phyloP scores from a whole-genome alignment of 176 grass and related monocot species.

The Coix lacrymajobi region DNA sequence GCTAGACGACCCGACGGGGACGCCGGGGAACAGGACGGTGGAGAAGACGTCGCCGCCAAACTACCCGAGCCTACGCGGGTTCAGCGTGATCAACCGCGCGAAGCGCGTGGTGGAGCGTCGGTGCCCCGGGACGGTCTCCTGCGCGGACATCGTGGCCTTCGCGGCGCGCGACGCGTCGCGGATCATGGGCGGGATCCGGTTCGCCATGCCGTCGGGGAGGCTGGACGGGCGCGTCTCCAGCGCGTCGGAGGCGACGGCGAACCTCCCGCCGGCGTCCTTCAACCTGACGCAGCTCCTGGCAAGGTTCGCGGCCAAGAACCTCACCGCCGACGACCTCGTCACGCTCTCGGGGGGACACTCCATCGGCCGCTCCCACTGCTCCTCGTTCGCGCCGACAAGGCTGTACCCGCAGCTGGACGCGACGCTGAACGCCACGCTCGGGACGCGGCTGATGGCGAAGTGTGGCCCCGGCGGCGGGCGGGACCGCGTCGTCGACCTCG shows the following conservation, averaged over 20 bases:
- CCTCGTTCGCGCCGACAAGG: conserved; percentile 7
- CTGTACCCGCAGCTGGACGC: conserved; percentile 47
- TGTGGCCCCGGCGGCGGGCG: conserved; percentile 26
- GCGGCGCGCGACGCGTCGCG: conserved; percentile 49
- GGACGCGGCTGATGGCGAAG: not conserved
- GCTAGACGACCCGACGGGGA: conserved; percentile 31
- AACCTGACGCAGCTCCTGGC: conserved; percentile 38
- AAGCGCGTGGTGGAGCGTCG: conserved; percentile 49
- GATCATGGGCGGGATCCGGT: conserved; percentile 44
- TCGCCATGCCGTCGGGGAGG: conserved; percentile 51
- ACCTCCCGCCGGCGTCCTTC: conserved; percentile 14
- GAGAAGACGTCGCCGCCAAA: conserved; percentile 44
- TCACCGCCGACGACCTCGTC: conserved; percentile 51
- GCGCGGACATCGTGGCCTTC: conserved; percentile 63
- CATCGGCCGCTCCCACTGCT: conserved; percentile 66
- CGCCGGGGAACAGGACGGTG: conserved; percentile 10
- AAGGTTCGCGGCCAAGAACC: conserved; percentile 47
- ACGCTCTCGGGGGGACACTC: conserved; percentile 56
- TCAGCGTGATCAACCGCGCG: conserved; percentile 46
- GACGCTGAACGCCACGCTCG: not conserved
- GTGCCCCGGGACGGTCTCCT: conserved; percentile 39
- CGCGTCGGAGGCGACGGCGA: conserved; percentile 26
- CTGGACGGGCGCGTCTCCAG: conserved; percentile 54
- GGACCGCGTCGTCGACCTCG: conserved; percentile 29
- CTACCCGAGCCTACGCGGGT: conserved; percentile 37